phyloP scores from a whole-genome alignment of 2,329 filamentous ascomycete species.

The Fusarium sp. region DNA sequence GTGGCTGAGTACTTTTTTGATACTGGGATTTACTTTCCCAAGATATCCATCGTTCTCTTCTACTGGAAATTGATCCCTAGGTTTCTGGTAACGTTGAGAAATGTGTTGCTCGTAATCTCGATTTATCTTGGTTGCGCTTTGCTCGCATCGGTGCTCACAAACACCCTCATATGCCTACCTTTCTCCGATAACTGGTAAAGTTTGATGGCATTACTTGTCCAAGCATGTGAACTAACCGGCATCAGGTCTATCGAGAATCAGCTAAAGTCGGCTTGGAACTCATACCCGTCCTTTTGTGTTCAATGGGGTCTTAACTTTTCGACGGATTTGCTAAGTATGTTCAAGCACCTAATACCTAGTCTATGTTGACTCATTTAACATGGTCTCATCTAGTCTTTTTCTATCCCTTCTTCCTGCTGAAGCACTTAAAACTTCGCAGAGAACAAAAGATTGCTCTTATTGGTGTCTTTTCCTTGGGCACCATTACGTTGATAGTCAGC shows the following conservation, averaged over 20 bases:
- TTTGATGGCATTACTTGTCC: fast-evolving
- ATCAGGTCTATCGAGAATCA: constrained; percentile 15
- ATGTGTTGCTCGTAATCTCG: background rate
- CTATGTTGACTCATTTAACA: background rate
- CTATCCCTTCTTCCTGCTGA: constrained; percentile 13
- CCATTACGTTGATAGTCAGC: constrained; percentile 4
- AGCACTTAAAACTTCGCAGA: constrained; percentile 2
- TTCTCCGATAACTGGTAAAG: constrained; percentile 12
- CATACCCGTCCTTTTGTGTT: constrained; percentile 3
- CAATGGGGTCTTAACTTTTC: constrained; percentile 20
- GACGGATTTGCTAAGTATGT: constrained; percentile 4
- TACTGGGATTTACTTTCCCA: constrained; percentile 14
- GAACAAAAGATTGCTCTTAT: constrained; percentile 12
- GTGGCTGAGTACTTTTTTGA: constrained; percentile 16
- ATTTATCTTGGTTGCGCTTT: background rate
- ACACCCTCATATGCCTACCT: constrained; percentile 7
- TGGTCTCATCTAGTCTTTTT: background rate
- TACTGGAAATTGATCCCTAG: constrained; percentile 17
- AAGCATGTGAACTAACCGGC: fast-evolving
- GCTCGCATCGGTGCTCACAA: constrained; percentile 3
- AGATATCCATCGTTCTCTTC: constrained; percentile 16
- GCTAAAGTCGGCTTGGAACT: constrained; percentile 12
- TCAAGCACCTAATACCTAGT: fast-evolving
- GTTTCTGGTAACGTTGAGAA: background rate
- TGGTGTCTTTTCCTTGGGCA: constrained; percentile 14